Percentiles rank a stretch among this genome's conserved stretches.
Conservation (phyloP, 495 filamentous ascomycete genomes). For the Viridothelium virens region DNA sequence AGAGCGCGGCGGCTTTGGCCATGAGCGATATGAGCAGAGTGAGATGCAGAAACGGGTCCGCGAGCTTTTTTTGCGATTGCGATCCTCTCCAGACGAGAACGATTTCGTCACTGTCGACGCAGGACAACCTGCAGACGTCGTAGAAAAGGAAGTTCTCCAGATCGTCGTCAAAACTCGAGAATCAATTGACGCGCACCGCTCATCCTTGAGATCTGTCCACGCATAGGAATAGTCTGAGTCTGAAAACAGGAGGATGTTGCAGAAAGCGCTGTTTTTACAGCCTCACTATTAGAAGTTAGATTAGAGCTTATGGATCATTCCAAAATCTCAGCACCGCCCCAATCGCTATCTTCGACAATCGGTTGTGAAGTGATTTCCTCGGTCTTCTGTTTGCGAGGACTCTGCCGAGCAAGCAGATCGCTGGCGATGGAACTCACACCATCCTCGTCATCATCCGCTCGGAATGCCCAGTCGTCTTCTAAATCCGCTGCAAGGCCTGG, state of each 20-base stretch:
- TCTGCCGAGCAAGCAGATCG: constrained; percentile 24
- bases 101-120: constrained; percentile 45
- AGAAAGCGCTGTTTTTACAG: too few species aligned
- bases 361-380: background rate
- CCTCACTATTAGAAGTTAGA: too few species aligned
- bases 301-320: constrained; percentile 28
- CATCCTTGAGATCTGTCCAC: background rate
- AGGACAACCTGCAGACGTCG: constrained; percentile 33
- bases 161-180: constrained; percentile 1
- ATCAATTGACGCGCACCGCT: background rate
- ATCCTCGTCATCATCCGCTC: constrained; percentile 16
- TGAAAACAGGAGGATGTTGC: background rate
- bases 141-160: constrained; percentile 19
- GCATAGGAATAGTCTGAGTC: background rate
- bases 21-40: constrained; percentile 79
- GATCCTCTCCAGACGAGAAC: constrained; percentile 25
- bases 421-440: background rate
- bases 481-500: background rate
- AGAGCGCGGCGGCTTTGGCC: constrained; percentile 73
- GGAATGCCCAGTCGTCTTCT: constrained; percentile 22
- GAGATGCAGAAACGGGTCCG: constrained; percentile 77
- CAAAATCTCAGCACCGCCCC: constrained; percentile 44
- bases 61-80: constrained; percentile 50
- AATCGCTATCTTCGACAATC: constrained; percentile 58
- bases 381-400: constrained; percentile 3